phyloP scores from a whole-genome alignment of 2,329 filamentous ascomycete genomes.

The Aspergillus aculeatus region DNA sequence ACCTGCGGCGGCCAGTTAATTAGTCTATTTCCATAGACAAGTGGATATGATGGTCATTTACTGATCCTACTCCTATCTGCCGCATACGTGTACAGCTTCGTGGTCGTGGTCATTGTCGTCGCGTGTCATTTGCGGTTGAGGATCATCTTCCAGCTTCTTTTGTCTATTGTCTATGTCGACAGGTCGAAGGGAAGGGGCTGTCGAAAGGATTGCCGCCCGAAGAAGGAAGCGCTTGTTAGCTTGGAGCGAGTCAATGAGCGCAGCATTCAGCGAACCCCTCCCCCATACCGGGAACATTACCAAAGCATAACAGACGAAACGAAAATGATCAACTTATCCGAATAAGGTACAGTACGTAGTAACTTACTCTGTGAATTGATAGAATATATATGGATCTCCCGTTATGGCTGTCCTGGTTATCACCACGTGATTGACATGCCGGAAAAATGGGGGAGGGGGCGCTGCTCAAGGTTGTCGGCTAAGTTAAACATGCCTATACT shows the following conservation, averaged over 20 bases:
- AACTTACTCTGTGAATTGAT: too few relatives aligned
- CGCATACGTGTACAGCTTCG: neutral
- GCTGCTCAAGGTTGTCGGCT: neutral
- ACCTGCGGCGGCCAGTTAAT: slow-evolving; percentile 8
- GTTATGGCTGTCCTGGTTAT: neutral
- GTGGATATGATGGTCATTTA: slow-evolving; percentile 6
- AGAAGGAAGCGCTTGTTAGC: neutral
- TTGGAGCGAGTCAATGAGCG: neutral
- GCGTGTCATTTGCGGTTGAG: neutral
- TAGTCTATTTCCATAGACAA: neutral
- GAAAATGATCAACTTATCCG: neutral
- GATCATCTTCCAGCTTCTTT: neutral
- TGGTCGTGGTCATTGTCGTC: neutral
- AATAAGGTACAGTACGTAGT: too few relatives aligned
- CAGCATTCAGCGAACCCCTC: neutral
- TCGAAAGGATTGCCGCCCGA: neutral
- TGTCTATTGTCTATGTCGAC: neutral
- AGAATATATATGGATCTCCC: neutral
- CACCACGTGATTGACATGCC: neutral
- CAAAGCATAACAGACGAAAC: neutral
- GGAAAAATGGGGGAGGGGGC: neutral
- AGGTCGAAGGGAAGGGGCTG: neutral
- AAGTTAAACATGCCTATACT: too few relatives aligned
- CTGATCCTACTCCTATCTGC: neutral
- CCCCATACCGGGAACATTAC: neutral